Percentiles rank a stretch among this genome's conserved stretches.
These are phyloP conservation scores for grape (Vitis vinifera) DNA, from an alignment of 164 flowering plant species.

Conservation along the genomic window DNA sequence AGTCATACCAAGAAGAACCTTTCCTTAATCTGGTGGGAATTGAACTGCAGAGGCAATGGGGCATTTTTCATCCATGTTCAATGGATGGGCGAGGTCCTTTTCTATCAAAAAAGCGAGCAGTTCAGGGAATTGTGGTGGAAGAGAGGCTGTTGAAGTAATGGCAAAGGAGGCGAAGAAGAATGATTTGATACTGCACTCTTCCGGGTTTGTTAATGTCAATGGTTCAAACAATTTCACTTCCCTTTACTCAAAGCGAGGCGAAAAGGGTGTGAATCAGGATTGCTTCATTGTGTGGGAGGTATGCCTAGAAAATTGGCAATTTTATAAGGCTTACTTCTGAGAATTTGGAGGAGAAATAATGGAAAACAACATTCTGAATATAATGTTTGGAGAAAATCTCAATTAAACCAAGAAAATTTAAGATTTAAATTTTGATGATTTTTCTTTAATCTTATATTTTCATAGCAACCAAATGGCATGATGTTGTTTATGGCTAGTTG, in stretches of 20 bases:
- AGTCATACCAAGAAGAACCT: neutral
- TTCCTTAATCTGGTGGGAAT: neutral
- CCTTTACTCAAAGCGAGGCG: slow-evolving; percentile 62
- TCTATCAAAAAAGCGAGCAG: slow-evolving; percentile 42
- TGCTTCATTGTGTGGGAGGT: slow-evolving; percentile 95
- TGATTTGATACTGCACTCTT: slow-evolving; percentile 55
- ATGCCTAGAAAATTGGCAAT: slow-evolving; percentile 7
- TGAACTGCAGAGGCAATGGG: slow-evolving; percentile 44
- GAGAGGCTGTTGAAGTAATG: slow-evolving; percentile 62
- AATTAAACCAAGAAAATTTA: too few species aligned
- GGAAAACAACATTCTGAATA: neutral
- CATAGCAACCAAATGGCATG: too few species aligned
- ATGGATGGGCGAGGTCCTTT: slow-evolving; percentile 60
- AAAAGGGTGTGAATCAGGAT: slow-evolving; percentile 90
- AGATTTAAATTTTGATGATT: too few species aligned
- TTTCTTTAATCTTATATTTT: too few species aligned
- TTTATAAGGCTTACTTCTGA: neutral
- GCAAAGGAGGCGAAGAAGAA: slow-evolving; percentile 80
- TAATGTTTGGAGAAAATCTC: too few species aligned
- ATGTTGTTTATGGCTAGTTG: too few species aligned
- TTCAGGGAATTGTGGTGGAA: slow-evolving; percentile 39
- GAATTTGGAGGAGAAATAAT: neutral
- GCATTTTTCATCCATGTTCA: slow-evolving; percentile 64
- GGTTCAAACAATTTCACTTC: slow-evolving; percentile 70
- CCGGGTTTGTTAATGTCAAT: slow-evolving; percentile 48